A percentile compares a stretch with the other conserved stretches of the same genome.
Conservation (phyloP, 768 basidiomycete genomes). For the Phylloporus scabripes region DNA sequence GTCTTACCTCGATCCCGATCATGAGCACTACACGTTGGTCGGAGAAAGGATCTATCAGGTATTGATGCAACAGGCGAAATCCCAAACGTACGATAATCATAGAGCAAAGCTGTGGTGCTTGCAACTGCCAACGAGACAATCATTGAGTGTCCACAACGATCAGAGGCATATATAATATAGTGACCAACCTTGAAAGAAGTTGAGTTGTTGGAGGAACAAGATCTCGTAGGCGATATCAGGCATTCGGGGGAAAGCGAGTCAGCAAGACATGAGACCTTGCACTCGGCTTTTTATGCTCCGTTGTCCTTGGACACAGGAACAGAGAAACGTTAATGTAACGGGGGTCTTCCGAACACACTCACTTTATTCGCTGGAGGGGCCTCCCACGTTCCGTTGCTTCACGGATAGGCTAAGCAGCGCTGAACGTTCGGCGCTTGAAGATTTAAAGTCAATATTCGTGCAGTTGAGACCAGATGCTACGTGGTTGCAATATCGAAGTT, state of each 20-base stretch:
- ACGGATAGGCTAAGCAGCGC: background rate
- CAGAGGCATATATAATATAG: background rate
- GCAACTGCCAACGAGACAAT: slow-evolving; percentile 7
- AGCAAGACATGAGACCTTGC: background rate
- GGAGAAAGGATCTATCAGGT: background rate
- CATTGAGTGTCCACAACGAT: background rate
- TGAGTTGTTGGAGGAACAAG: slow-evolving; percentile 6
- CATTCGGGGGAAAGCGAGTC: slow-evolving; percentile 1
- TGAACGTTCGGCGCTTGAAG: background rate
- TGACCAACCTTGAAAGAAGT: slow-evolving; percentile 7
- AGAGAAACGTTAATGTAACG: background rate
- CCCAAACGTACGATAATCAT: slow-evolving; percentile 14
- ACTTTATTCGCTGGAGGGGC: background rate
- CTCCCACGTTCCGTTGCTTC: background rate
- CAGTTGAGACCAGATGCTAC: background rate
- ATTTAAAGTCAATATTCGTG: background rate
- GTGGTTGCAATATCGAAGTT: too few relatives aligned
- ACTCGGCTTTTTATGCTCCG: background rate
- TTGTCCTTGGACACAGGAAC: background rate
- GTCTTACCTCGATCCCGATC: slow-evolving; percentile 10
- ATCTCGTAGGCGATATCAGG: background rate
- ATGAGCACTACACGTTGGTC: slow-evolving; percentile 7
- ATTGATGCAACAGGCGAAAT: background rate
- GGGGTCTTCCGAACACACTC: background rate
- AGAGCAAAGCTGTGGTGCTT: slow-evolving; percentile 7